Percentiles rank a stretch among this genome's conserved stretches.
Conservation (phyloP, 2,329 filamentous ascomycete genomes). For the Phaeosphaeriaceae sp. region DNA sequence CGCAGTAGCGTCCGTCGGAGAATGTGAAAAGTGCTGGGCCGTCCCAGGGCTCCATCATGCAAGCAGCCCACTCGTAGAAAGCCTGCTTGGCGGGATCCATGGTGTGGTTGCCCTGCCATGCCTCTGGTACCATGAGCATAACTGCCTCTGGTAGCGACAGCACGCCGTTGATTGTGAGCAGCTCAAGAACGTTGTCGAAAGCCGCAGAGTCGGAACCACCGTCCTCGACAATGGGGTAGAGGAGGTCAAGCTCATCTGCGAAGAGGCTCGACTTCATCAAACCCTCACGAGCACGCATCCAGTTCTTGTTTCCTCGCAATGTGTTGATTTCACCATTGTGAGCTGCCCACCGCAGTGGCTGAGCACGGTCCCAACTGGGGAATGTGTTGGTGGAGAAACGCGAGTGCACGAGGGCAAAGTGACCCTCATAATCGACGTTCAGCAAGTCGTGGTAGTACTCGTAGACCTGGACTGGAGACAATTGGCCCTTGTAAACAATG, state of each 20-base stretch:
- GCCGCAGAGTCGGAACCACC: constrained; percentile 96
- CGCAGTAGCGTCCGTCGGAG: constrained; percentile 94
- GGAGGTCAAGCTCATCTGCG: constrained; percentile 85
- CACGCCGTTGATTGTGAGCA: constrained; percentile 94
- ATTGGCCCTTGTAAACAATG: constrained; percentile 98
- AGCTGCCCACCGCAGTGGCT: constrained; percentile 94
- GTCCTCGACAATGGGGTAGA: constrained; percentile 96
- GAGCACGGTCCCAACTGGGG: constrained; percentile 96
- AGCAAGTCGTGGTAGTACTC: constrained; percentile 97
- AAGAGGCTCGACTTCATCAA: constrained; percentile 93
- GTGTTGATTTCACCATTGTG: constrained; percentile 99
- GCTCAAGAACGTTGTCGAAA: constrained; percentile 94
- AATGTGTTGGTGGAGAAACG: constrained; percentile 99
- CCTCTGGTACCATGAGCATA: constrained; percentile 98
- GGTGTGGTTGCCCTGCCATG: constrained; percentile 90
- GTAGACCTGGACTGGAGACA: constrained; percentile 94
- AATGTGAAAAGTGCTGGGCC: constrained; percentile 97
- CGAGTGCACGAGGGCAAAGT: constrained; percentile 96
- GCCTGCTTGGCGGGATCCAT: constrained; percentile 97
- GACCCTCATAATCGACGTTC: constrained; percentile 95
- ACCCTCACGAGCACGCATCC: constrained; percentile 97
- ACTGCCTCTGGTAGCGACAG: constrained; percentile 94
- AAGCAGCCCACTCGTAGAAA: constrained; percentile 98
- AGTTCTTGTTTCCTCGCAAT: constrained; percentile 97
- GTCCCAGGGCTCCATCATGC: constrained; percentile 99